Evolutionary conservation across 306 rosid genomes (phyloP).

Genomic region (Dryas octopetala): DNA sequence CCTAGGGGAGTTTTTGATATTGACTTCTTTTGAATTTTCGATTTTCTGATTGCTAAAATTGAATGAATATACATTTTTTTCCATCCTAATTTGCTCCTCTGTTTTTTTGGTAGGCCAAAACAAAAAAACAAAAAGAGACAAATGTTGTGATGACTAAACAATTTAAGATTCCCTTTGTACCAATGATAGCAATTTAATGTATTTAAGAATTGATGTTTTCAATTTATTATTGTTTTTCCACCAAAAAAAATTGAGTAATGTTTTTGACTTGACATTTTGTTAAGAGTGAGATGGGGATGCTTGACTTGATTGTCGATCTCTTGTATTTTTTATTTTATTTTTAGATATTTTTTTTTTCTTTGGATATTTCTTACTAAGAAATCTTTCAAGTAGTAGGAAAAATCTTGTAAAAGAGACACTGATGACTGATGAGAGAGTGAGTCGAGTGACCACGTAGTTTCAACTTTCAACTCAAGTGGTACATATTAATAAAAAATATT

Average conservation of each 20-base stretch:
- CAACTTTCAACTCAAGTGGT: neutral
- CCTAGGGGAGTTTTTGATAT: neutral
- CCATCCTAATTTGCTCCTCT: too few species aligned
- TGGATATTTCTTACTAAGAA: neutral
- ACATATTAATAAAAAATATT: neutral
- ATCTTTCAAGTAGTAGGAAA: neutral
- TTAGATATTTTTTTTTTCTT: neutral
- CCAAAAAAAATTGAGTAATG: neutral
- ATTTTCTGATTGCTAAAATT: too few species aligned
- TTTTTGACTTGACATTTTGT: neutral
- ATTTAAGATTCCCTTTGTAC: too few species aligned
- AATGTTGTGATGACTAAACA: too few species aligned
- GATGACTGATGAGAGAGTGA: neutral
- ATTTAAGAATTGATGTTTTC: too few species aligned
- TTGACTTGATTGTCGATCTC: neutral
- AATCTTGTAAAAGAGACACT: neutral
- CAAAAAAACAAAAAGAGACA: too few species aligned
- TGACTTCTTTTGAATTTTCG: too few species aligned
- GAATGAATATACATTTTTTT: too few species aligned
- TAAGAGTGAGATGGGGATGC: neutral
- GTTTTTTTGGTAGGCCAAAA: too few species aligned
- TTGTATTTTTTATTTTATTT: too few species aligned
- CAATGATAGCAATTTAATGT: too few species aligned
- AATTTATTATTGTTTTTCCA: too few species aligned
- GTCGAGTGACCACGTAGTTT: conserved; percentile 12